Evolutionary conservation across 2,329 filamentous ascomycete species (phyloP).

Genomic region (Cercospora sesami): DNA sequence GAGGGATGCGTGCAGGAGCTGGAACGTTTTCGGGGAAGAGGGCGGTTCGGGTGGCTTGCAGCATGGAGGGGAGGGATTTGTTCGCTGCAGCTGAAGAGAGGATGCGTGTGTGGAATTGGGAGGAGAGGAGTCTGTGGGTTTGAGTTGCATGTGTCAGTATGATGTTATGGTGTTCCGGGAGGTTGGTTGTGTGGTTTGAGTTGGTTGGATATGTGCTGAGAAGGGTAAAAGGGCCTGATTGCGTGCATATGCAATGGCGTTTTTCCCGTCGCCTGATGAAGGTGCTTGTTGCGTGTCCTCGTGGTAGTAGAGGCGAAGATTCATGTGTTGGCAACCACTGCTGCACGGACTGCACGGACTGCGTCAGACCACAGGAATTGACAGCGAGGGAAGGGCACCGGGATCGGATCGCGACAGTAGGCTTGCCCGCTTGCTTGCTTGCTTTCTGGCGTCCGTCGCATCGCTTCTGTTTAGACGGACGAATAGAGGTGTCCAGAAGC

Average conservation of each 20-base stretch:
- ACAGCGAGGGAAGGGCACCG: background rate
- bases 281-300: background rate
- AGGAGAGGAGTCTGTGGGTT: slow-evolving; percentile 47
- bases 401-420: slow-evolving; percentile 7
- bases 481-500: slow-evolving; percentile 19
- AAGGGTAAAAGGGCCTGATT: slow-evolving; percentile 24
- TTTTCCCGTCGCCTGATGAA: background rate
- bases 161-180: slow-evolving; percentile 4
- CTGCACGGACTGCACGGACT: background rate
- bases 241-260: slow-evolving; percentile 23
- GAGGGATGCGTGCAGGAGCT: slow-evolving; percentile 61
- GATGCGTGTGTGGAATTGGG: slow-evolving; percentile 45
- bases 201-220: slow-evolving; percentile 18
- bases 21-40: slow-evolving; percentile 85
- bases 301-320: background rate
- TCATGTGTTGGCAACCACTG: background rate
- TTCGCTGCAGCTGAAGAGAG: slow-evolving; percentile 37
- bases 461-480: slow-evolving; percentile 4
- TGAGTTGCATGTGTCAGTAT: background rate
- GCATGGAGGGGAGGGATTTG: slow-evolving; percentile 48
- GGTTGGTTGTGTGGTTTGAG: background rate
- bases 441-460: background rate
- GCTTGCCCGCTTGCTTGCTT: background rate
- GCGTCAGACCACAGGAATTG: slow-evolving; percentile 15
- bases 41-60: slow-evolving; percentile 70